These are phyloP conservation scores for Quercus lobata DNA, from an alignment of 331 rosid species.

Conservation along the genomic window DNA sequence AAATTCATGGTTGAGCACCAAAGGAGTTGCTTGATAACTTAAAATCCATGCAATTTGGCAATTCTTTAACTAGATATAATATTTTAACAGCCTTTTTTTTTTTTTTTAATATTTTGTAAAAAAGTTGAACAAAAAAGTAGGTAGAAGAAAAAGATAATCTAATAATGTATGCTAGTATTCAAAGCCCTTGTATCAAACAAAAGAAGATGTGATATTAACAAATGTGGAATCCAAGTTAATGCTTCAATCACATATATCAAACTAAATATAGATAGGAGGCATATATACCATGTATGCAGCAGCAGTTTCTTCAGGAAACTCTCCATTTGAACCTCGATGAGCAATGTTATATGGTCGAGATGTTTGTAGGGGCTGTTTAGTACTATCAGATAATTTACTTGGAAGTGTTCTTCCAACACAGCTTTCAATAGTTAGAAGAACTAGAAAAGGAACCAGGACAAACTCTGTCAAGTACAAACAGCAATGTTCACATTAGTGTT, in stretches of 20 bases:
- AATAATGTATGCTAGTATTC: too few relatives aligned
- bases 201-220: too few relatives aligned
- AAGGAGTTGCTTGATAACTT: too few relatives aligned
- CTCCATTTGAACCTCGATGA: constrained; percentile 96
- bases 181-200: too few relatives aligned
- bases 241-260: neutral
- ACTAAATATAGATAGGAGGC: constrained; percentile 1
- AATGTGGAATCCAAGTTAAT: too few relatives aligned
- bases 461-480: neutral
- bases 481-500: neutral
- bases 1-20: neutral
- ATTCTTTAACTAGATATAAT: too few relatives aligned
- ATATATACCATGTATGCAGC: constrained; percentile 65
- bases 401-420: neutral
- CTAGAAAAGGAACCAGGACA: neutral
- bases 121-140: too few relatives aligned
- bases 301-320: constrained; percentile 87
- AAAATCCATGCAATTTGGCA: too few relatives aligned
- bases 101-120: too few relatives aligned
- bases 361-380: neutral
- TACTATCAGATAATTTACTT: neutral
- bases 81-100: too few relatives aligned
- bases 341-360: neutral
- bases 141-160: too few relatives aligned
- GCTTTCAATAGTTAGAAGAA: neutral